phyloP scores from a whole-genome alignment of 106 monocot species.

The Platanthera guangdongensis region DNA sequence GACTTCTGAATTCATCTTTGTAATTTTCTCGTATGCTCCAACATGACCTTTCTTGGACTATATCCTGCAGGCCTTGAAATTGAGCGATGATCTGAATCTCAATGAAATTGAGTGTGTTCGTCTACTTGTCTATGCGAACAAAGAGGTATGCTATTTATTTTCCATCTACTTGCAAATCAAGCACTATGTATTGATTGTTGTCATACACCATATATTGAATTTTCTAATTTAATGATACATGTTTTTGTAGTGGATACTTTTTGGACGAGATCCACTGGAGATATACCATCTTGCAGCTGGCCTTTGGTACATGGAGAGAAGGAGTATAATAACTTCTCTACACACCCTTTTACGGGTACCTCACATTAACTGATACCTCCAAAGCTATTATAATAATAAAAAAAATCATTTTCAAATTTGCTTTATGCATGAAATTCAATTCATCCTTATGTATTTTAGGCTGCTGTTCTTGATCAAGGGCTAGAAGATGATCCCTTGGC shows the following conservation, averaged over 20 bases:
- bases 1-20: not conserved
- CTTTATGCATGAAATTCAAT: not conserved
- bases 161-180: not conserved
- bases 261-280: conserved; percentile 80
- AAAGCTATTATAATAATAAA: not conserved
- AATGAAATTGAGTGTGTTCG: conserved; percentile 91
- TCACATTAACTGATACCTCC: not conserved
- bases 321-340: conserved; percentile 72
- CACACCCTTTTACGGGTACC: conserved; percentile 80
- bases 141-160: conserved; percentile 51
- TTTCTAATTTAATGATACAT: not conserved
- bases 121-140: conserved; percentile 71
- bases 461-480: conserved; percentile 79
- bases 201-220: not conserved
- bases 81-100: conserved; percentile 92
- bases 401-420: not conserved
- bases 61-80: conserved; percentile 63
- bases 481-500: conserved; percentile 63
- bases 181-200: not conserved
- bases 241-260: conserved; percentile 59
- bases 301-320: conserved; percentile 93
- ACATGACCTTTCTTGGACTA: not conserved
- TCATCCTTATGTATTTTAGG: conserved; percentile 23
- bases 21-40: not conserved
- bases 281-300: conserved; percentile 85